Percentiles rank a stretch among this genome's conserved stretches.
Evolutionary conservation across 2,329 filamentous ascomycete species (phyloP).

Genomic region (Hypoxylon sp.): DNA sequence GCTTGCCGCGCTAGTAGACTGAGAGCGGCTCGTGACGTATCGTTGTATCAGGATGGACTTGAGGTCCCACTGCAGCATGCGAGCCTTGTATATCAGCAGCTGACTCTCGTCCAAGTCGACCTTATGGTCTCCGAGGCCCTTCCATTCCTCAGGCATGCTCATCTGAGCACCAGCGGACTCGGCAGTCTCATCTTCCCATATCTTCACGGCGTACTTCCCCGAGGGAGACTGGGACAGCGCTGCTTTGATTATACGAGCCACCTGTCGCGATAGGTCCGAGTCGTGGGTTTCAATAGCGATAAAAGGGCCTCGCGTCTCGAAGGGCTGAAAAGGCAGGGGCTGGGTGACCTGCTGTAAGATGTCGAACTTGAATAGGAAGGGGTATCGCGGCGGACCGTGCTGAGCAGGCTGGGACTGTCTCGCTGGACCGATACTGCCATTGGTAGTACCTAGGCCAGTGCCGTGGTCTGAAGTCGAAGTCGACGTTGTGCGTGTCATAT

Average conservation of each 20-base stretch:
- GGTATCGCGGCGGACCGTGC: constrained; percentile 59
- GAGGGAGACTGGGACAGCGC: constrained; percentile 59
- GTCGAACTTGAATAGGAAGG: constrained; percentile 76
- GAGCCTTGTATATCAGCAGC: constrained; percentile 69
- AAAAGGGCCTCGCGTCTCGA: constrained; percentile 73
- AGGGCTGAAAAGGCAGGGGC: constrained; percentile 57
- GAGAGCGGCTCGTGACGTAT: constrained; percentile 52
- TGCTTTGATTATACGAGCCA: constrained; percentile 70
- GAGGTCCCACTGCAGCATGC: constrained; percentile 77
- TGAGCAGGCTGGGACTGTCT: constrained; percentile 23
- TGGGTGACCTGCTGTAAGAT: constrained; percentile 79
- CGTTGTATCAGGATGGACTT: constrained; percentile 74
- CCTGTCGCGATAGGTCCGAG: constrained; percentile 55
- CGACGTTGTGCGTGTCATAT: constrained; percentile 19
- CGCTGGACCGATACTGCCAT: constrained; percentile 9
- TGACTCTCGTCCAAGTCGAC: constrained; percentile 39
- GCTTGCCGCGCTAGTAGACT: constrained; percentile 11
- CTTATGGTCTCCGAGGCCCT: not conserved
- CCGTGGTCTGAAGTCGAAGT: constrained; percentile 15
- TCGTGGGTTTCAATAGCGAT: constrained; percentile 84
- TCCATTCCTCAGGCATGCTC: not conserved
- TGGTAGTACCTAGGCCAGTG: constrained; percentile 34
- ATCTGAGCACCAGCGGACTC: not conserved
- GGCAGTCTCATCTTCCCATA: constrained; percentile 52
- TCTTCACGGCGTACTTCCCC: constrained; percentile 55